These are phyloP conservation scores for Torulaspora quercuum DNA, from an alignment of 805 yeast species.

Conservation along the genomic window DNA sequence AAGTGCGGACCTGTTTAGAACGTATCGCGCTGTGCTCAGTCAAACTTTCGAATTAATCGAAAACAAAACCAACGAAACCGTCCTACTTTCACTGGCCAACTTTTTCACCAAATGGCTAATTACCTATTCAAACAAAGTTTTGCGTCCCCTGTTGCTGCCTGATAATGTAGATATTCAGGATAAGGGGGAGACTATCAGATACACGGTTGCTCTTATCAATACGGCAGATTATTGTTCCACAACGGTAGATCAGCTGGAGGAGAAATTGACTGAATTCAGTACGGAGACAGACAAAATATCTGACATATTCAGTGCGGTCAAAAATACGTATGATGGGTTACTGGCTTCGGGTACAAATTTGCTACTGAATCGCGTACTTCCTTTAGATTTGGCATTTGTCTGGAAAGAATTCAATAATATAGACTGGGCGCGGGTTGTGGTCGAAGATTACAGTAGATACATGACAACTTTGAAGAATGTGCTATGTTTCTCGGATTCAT, in stretches of 20 bases:
- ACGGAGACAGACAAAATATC: constrained; percentile 43
- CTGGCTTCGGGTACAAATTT: constrained; percentile 56
- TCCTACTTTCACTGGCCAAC: constrained; percentile 44
- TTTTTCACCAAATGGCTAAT: constrained; percentile 65
- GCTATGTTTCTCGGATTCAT: constrained; percentile 28
- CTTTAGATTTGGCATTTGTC: constrained; percentile 57
- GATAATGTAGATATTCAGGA: constrained; percentile 40
- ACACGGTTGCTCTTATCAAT: constrained; percentile 69
- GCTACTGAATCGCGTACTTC: constrained; percentile 53
- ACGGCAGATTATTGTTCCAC: constrained; percentile 87
- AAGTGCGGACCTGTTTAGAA: constrained; percentile 80
- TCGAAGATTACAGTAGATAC: constrained; percentile 70
- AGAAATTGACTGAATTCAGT: constrained; percentile 47
- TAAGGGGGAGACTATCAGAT: constrained; percentile 56
- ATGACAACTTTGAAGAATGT: constrained; percentile 53
- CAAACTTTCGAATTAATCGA: constrained; percentile 60
- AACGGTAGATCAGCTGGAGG: constrained; percentile 75
- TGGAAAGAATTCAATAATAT: constrained; percentile 82
- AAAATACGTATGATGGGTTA: constrained; percentile 52
- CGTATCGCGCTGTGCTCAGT: constrained; percentile 65
- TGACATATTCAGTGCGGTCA: constrained; percentile 51
- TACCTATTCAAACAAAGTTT: constrained; percentile 52
- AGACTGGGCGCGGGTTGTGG: constrained; percentile 69
- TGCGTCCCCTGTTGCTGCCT: constrained; percentile 48
- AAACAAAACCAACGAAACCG: constrained; percentile 26